Percentiles rank a stretch among this genome's conserved stretches.
Conservation (phyloP, 208 protist species). For the Tritrichomonas musculus region DNA sequence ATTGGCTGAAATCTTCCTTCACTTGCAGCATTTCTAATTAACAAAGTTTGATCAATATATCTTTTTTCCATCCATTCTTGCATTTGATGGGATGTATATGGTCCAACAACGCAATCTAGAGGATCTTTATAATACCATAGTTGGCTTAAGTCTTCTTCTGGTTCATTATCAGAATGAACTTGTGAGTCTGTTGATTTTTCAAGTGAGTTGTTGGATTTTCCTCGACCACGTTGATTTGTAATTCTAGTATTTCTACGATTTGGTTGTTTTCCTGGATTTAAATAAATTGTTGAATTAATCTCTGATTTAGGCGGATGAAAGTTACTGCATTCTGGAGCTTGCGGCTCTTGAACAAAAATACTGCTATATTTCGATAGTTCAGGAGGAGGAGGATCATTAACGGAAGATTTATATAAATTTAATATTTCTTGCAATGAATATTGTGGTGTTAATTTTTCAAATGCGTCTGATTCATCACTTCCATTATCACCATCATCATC, state of each 20-base stretch:
- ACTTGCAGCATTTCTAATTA: neutral
- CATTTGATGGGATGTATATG: neutral
- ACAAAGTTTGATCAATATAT: neutral
- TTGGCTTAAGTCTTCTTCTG: slow-evolving; percentile 10
- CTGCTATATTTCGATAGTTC: neutral
- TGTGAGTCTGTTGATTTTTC: neutral
- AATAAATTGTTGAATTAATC: neutral
- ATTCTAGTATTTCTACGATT: neutral
- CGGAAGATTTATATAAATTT: neutral
- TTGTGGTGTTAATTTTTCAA: neutral
- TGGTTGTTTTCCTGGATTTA: neutral
- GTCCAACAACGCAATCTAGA: neutral
- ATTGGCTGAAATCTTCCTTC: neutral
- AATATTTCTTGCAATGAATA: slow-evolving; percentile 18
- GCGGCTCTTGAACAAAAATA: neutral
- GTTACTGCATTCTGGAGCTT: neutral
- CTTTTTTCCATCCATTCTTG: neutral
- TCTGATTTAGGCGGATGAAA: neutral
- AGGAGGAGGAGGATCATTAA: neutral
- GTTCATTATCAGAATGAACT: neutral
- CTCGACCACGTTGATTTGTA: neutral
- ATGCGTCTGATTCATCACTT: neutral
- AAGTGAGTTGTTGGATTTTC: neutral
- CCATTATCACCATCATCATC: neutral
- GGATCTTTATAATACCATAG: slow-evolving; percentile 27